Evolutionary conservation across 2,329 filamentous ascomycete species (phyloP).

Genomic region (Neoarthrinium moseri): DNA sequence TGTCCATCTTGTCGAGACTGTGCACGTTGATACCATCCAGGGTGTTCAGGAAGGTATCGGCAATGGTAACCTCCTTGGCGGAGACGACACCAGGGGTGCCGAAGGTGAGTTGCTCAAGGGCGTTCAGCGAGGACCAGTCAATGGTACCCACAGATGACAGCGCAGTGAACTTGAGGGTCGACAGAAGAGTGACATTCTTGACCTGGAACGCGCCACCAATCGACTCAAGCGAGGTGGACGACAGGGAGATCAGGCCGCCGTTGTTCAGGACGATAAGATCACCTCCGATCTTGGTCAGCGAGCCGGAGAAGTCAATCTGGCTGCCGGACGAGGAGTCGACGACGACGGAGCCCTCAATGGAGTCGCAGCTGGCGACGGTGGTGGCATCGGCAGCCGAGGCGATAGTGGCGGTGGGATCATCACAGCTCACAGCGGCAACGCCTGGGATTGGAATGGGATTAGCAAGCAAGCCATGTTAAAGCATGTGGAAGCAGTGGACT

Average conservation of each 20-base stretch:
- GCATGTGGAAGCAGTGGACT: conserved; percentile 16
- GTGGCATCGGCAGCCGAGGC: conserved; percentile 62
- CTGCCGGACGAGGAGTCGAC: conserved; percentile 57
- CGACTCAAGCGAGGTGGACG: conserved; percentile 56
- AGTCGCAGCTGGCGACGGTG: conserved; percentile 62
- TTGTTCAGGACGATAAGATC: conserved; percentile 61
- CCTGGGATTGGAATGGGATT: conserved; percentile 20
- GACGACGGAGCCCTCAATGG: conserved; percentile 66
- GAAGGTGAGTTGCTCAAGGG: conserved; percentile 48
- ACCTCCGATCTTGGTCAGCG: conserved; percentile 51
- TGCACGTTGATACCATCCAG: conserved; percentile 80
- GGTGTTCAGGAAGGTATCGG: conserved; percentile 79
- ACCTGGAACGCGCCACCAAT: conserved; percentile 73
- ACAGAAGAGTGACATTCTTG: conserved; percentile 66
- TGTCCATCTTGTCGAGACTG: conserved; percentile 69
- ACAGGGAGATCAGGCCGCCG: conserved; percentile 59
- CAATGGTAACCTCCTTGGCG: conserved; percentile 69
- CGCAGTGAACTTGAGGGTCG: conserved; percentile 62
- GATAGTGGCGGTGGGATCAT: conserved; percentile 50
- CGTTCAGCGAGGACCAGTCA: conserved; percentile 69
- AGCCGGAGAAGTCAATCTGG: conserved; percentile 60
- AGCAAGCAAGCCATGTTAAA: conserved; percentile 9
- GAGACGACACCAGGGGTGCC: conserved; percentile 59
- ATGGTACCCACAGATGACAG: conserved; percentile 68
- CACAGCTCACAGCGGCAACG: conserved; percentile 28